phyloP scores from a whole-genome alignment of 164 flowering plant species.

The Santalum album region DNA sequence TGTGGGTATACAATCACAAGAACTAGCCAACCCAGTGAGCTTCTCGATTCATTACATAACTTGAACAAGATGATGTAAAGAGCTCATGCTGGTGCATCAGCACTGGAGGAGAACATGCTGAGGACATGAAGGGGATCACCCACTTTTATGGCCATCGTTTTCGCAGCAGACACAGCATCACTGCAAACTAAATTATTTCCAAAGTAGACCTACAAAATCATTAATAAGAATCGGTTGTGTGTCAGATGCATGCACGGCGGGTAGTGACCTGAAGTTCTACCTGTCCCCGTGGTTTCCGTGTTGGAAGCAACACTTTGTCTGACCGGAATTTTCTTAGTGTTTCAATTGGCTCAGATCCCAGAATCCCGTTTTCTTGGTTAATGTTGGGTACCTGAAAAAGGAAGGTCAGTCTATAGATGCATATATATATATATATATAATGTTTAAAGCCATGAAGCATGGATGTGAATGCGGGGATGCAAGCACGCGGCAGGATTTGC shows the following conservation, averaged over 20 bases:
- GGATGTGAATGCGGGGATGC: no score
- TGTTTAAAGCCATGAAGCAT: no score
- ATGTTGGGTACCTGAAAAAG: slow-evolving; percentile 71
- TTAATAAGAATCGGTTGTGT: no score
- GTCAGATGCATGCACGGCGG: no score
- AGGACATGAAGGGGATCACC: slow-evolving; percentile 62
- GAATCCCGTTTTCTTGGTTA: slow-evolving; percentile 61
- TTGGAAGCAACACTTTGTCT: slow-evolving; percentile 55
- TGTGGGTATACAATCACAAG: no score
- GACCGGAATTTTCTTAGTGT: slow-evolving; percentile 64
- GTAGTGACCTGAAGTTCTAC: slow-evolving; percentile 21
- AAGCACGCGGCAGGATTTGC: no score
- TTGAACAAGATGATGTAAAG: background rate
- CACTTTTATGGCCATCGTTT: slow-evolving; percentile 39
- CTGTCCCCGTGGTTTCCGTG: slow-evolving; percentile 47
- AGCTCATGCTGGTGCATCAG: slow-evolving; percentile 47
- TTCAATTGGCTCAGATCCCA: slow-evolving; percentile 59
- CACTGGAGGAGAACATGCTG: slow-evolving; percentile 37
- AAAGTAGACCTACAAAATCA: slow-evolving; percentile 57
- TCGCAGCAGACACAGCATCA: slow-evolving; percentile 27
- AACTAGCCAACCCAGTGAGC: no score
- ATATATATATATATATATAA: no score
- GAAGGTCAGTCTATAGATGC: no score
- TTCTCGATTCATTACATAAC: no score
- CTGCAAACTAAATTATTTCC: slow-evolving; percentile 71